Percentiles rank a stretch among this genome's conserved stretches.
Evolutionary conservation across 345 rosid genomes (phyloP).

Genomic region (Arabidopsis thaliana): DNA sequence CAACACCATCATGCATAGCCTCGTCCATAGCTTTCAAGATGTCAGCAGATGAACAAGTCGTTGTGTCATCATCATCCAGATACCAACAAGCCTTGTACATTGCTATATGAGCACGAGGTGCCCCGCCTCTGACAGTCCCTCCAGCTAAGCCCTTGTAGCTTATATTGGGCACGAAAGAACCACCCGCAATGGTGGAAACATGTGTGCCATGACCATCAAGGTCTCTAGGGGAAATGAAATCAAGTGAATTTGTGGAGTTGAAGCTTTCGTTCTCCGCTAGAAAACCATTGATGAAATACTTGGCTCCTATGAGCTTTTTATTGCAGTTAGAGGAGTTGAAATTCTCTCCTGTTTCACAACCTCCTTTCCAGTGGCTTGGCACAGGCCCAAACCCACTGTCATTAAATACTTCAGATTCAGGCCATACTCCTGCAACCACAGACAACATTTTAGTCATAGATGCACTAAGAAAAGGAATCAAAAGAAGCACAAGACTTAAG

Average conservation of each 20-base stretch:
- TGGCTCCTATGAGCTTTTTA: slow-evolving; percentile 62
- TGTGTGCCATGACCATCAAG: slow-evolving; percentile 60
- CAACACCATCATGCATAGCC: slow-evolving; percentile 62
- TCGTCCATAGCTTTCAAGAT: slow-evolving; percentile 57
- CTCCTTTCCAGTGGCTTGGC: slow-evolving; percentile 40
- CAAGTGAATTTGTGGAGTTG: slow-evolving; percentile 42
- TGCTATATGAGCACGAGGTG: slow-evolving; percentile 57
- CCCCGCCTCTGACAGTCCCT: slow-evolving; percentile 51
- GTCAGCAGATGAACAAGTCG: slow-evolving; percentile 47
- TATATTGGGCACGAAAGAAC: slow-evolving; percentile 48
- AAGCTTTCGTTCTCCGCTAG: slow-evolving; percentile 40
- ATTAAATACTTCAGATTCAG: slow-evolving; percentile 35
- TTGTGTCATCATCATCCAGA: neutral
- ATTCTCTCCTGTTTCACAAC: slow-evolving; percentile 34
- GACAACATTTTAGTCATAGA: neutral
- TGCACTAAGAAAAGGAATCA: neutral
- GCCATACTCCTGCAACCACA: slow-evolving; percentile 36
- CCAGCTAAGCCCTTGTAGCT: slow-evolving; percentile 55
- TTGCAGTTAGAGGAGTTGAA: slow-evolving; percentile 49
- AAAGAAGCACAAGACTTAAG: neutral
- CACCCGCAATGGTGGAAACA: slow-evolving; percentile 57
- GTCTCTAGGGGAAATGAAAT: slow-evolving; percentile 58
- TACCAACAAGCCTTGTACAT: slow-evolving; percentile 64
- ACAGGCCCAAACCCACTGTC: slow-evolving; percentile 37
- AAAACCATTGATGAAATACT: slow-evolving; percentile 50